Base-by-base conservation (phyloP, 257 asterid genomes). In the Ilex aquifolium region DNA sequence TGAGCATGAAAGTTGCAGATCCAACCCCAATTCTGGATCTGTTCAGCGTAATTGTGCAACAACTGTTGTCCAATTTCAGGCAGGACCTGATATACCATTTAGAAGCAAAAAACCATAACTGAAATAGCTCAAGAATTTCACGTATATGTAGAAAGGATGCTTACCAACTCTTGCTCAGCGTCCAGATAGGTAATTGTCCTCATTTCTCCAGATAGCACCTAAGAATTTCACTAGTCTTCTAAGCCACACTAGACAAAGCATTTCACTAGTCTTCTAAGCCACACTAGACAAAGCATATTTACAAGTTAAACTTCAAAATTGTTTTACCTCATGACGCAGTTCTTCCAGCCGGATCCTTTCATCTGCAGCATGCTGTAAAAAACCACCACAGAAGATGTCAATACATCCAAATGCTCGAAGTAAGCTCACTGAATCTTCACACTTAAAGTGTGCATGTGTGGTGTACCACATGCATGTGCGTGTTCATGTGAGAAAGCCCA, bases 321-420 rank as follows among this genome's bases (percentile, higher is more conserved):
- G 27, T 57, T 61, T 65, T 70, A 89, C 99, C 97, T 89, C 87
- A 67, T 73, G 77, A 21, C 97, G 93, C 69, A 92, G 71, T 69
- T 87, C 99, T 76, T 92, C 99, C 82, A 92, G 72, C 65, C 92
- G 81, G 63, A 92, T 89, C 77, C 99, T 85, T 77, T 92, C 99
- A 82, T 92, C 99, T 60, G 99, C 99, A 61, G 99, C 99, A 74
- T 92, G 99, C 99, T 89, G 89, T 61, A 73, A 60, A 75, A 64
- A 57, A 73, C 57, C 69, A 75, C 54, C 64, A 82, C 65, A 50
- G 29, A 14, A 36, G 31, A 62, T 32, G 61, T 69, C 32, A 78
- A 56, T 63, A 42, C 64, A 52, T 48, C 46, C 31, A 56, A 32
- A 66, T 63, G 48, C 44, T 12, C 15, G 32, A 66, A 71, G 62